These are phyloP conservation scores for Epichloe sylvatica DNA, from an alignment of 2,329 filamentous ascomycete species.

Conservation along the genomic window DNA sequence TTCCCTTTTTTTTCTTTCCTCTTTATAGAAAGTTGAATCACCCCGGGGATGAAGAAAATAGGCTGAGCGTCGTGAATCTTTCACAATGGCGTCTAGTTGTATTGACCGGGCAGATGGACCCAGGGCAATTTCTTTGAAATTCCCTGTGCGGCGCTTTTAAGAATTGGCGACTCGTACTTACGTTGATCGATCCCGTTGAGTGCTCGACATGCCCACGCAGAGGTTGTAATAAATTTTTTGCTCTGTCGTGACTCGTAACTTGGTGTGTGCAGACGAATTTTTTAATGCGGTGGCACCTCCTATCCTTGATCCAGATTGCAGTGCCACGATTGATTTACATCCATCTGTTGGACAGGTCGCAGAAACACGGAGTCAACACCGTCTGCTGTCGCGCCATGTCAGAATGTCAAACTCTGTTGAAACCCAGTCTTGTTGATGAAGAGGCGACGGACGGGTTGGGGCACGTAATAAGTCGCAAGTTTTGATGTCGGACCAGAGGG, in stretches of 20 bases:
- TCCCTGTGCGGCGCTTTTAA: conserved; percentile 39
- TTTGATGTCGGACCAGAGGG: too few species aligned
- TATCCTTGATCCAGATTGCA: too few species aligned
- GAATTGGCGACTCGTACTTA: conserved; percentile 45
- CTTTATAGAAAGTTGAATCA: conserved; percentile 43
- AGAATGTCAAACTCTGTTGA: neutral
- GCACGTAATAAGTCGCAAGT: too few species aligned
- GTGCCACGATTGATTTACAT: too few species aligned
- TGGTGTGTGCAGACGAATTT: neutral
- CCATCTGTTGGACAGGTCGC: too few species aligned
- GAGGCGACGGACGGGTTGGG: neutral
- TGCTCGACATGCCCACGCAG: conserved; percentile 34
- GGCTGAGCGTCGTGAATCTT: conserved; percentile 33
- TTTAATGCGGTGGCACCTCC: too few species aligned
- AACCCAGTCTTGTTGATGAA: neutral
- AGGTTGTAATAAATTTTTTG: neutral
- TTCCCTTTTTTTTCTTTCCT: conserved; percentile 14
- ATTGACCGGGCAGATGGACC: conserved; percentile 43
- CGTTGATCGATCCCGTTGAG: conserved; percentile 51
- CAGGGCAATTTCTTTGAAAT: conserved; percentile 11
- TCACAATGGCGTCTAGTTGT: conserved; percentile 37
- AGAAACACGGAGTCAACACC: too few species aligned
- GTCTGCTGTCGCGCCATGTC: too few species aligned
- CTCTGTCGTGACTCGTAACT: neutral
- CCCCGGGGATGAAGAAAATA: conserved; percentile 40